Evolutionary conservation across 768 basidiomycete species (phyloP), one percentile per base, ranked within the genome.

Genomic region (Mycena vulgaris): DNA sequence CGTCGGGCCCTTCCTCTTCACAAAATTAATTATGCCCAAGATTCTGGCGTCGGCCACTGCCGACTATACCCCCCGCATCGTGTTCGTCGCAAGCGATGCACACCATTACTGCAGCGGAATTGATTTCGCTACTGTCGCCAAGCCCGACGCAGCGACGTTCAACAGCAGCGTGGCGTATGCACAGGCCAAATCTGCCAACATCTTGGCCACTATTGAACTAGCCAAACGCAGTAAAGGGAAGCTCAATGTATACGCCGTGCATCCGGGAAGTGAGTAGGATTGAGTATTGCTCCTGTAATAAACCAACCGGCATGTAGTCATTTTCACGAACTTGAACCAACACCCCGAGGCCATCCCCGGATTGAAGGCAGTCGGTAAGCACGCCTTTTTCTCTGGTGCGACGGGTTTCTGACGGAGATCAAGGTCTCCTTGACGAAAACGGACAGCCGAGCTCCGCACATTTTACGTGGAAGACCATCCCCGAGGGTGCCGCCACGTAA

Each of bases 401-500:
- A 25, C 19, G 45, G 17, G 5, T 16, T 56, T 19, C 52, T 53
- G 30, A 53, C 6, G 13, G 23, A 2, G 5, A 42, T 42, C 21
- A 10, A 47, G 58, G 58, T 21, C 6, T 63, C n/a, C 21, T 69
- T 0, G 33, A 42, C 31, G 10, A 25, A 17, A 49, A 69, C 25
- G 60, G 60, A 1, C 10, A 56, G 27, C 60, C 52, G 1, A 42
- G n/a, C 51, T 27, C 51, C 8, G 6, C 23, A 19, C 23, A 25
- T 21, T 25, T 31, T 19, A 7, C n/a, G 25, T 69, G 68, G 68
- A 68, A 62, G 67, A 53, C 67, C 1, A 62, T 68, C 45, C 49
- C 48, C 3, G 33, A 68, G 33, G 67, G 68, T 16, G 68, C 68
- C 25, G 68, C 68, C 13, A 57, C 68, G 68, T 69, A 30, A 25